Evolutionary conservation across 179 eudicot species (phyloP).

Genomic region (Heliamphora pulchella): DNA sequence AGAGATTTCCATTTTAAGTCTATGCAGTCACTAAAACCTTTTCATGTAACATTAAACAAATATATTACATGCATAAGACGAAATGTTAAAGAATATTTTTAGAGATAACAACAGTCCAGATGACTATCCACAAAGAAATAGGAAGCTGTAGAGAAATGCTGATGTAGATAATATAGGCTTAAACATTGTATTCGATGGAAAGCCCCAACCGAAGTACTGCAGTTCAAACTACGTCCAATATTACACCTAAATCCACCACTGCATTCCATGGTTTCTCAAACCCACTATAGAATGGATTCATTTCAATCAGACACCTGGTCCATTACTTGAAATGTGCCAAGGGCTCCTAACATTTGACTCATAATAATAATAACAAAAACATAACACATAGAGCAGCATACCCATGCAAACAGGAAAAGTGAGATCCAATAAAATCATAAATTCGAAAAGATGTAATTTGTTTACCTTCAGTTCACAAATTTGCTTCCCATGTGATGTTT

Average conservation of each 20-base stretch:
- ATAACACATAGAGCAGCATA: not conserved
- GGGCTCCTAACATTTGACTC: not conserved
- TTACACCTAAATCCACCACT: not conserved
- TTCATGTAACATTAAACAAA: not conserved
- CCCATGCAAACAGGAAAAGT: not conserved
- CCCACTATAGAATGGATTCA: not conserved
- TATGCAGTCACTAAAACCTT: not conserved
- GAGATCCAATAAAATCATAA: not conserved
- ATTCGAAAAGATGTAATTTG: not conserved
- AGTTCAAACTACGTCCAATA: not conserved
- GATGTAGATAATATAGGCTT: not conserved
- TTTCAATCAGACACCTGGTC: not conserved
- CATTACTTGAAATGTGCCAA: not conserved
- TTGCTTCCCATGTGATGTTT: slow-evolving; percentile 80
- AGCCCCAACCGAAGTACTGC: not conserved
- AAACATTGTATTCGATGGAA: not conserved
- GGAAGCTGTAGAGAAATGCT: not conserved
- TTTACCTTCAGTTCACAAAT: slow-evolving; percentile 83
- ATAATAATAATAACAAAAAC: not conserved
- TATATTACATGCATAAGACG: not conserved
- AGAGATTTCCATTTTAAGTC: not conserved
- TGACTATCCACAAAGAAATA: not conserved
- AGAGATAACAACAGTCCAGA: not conserved
- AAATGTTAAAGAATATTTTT: not conserved
- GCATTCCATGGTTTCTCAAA: not conserved